Evolutionary conservation across 2,329 filamentous ascomycete species (phyloP).

Genomic region (Trichoderma asperellum): DNA sequence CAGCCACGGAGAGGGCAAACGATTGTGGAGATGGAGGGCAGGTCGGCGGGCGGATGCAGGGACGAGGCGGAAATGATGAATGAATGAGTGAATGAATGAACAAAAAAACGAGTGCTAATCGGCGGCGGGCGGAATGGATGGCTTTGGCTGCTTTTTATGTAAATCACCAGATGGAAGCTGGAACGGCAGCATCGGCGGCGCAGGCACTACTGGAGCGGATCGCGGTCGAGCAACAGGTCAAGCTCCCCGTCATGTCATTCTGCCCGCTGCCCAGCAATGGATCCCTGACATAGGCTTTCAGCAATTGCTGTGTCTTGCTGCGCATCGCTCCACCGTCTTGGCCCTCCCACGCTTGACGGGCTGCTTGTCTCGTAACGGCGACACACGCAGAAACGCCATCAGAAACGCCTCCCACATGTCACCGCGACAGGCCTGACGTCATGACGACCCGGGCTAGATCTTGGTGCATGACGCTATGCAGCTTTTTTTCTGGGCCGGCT

Average conservation of each 20-base stretch:
- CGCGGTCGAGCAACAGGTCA: neutral
- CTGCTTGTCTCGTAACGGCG: neutral
- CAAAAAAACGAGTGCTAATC: neutral
- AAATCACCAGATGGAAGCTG: slow-evolving; percentile 11
- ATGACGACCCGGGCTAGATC: slow-evolving; percentile 31
- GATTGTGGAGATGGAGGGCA: slow-evolving; percentile 1
- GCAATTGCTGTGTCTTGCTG: neutral
- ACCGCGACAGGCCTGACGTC: slow-evolving; percentile 33
- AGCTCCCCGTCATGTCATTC: neutral
- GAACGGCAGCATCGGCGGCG: slow-evolving; percentile 5
- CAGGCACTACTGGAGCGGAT: slow-evolving; percentile 15
- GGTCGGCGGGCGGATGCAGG: neutral
- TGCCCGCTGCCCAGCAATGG: neutral
- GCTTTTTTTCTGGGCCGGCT: slow-evolving; percentile 7
- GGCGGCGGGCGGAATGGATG: neutral
- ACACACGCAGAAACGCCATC: neutral
- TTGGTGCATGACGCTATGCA: slow-evolving; percentile 31
- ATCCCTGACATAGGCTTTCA: neutral
- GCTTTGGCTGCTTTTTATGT: slow-evolving; percentile 19
- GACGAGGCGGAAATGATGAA: neutral
- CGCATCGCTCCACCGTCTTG: neutral
- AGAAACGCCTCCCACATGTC: slow-evolving; percentile 15
- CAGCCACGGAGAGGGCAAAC: neutral
- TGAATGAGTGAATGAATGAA: slow-evolving; percentile 6
- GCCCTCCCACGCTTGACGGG: neutral